phyloP scores from a whole-genome alignment of 768 basidiomycete species.

The Kwoniella mangroviensis region DNA sequence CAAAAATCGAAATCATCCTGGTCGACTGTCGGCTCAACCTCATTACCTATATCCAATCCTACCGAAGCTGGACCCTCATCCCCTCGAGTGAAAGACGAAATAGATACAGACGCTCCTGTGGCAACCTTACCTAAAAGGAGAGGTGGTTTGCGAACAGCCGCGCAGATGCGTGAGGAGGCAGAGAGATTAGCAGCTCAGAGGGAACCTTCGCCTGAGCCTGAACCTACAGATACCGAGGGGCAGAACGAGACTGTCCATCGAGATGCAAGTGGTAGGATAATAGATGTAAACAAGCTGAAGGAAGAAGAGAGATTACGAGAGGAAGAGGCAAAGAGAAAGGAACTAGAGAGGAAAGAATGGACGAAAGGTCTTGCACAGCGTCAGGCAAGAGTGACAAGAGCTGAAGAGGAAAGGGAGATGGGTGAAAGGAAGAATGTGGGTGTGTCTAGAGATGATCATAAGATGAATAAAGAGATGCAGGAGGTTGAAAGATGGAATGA shows the following conservation, averaged over 20 bases:
- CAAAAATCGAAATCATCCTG: conserved; percentile 50
- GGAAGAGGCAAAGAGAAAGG: conserved; percentile 79
- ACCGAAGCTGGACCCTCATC: conserved; percentile 19
- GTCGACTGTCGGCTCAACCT: conserved; percentile 42
- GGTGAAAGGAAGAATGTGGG: conserved; percentile 68
- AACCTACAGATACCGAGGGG: conserved; percentile 26
- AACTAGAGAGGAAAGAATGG: conserved; percentile 86
- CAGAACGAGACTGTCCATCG: conserved; percentile 81
- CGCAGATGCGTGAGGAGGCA: conserved; percentile 66
- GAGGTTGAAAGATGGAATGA: conserved; percentile 90
- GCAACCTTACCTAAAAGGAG: conserved; percentile 45
- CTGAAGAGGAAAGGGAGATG: conserved; percentile 71
- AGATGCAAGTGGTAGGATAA: conserved; percentile 81
- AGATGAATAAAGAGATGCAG: conserved; percentile 82
- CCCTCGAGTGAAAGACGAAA: conserved; percentile 59
- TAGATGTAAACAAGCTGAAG: conserved; percentile 81
- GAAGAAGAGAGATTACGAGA: conserved; percentile 83
- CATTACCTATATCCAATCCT: conserved; percentile 26
- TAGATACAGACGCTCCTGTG: conserved; percentile 30
- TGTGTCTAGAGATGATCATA: conserved; percentile 76
- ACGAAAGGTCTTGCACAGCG: conserved; percentile 92
- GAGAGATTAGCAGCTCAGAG: conserved; percentile 61
- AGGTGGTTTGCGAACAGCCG: conserved; percentile 79
- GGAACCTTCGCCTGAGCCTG: conserved; percentile 30
- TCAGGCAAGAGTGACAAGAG: conserved; percentile 73